These are phyloP conservation scores for Aspergillus wentii DNA, from an alignment of 495 filamentous ascomycete species.

Conservation along the genomic window DNA sequence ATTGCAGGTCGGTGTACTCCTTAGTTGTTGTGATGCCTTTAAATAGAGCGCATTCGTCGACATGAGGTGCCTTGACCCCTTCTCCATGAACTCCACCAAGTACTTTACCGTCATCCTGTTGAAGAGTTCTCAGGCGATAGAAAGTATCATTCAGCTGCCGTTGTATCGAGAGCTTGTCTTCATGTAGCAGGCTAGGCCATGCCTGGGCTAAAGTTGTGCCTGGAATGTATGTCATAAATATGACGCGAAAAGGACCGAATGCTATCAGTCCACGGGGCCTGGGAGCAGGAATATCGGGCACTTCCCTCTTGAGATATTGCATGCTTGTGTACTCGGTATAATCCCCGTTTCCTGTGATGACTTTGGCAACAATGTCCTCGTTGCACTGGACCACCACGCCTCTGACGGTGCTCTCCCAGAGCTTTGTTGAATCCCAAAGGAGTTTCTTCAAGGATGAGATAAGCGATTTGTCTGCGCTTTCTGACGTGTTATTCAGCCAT, in stretches of 20 bases:
- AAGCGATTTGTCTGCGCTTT: too few species aligned
- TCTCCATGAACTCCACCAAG: slow-evolving; percentile 28
- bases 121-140: slow-evolving; percentile 20
- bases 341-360: slow-evolving; percentile 15
- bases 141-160: slow-evolving; percentile 27
- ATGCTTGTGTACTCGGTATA: slow-evolving; percentile 29
- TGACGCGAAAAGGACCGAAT: slow-evolving; percentile 17
- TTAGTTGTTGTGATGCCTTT: slow-evolving; percentile 21
- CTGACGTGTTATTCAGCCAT: too few species aligned
- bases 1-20: slow-evolving; percentile 28
- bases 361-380: slow-evolving; percentile 25
- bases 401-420: slow-evolving; percentile 10
- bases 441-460: slow-evolving; percentile 10
- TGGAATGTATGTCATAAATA: slow-evolving; percentile 30
- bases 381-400: slow-evolving; percentile 19
- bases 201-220: slow-evolving; percentile 20
- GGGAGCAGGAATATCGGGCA: slow-evolving; percentile 24
- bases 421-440: slow-evolving; percentile 8
- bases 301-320: slow-evolving; percentile 25
- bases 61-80: slow-evolving; percentile 23
- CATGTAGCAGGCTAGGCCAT: slow-evolving; percentile 19
- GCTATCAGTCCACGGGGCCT: slow-evolving; percentile 25
- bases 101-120: slow-evolving; percentile 7
- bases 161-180: slow-evolving; percentile 26
- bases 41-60: slow-evolving; percentile 13